phyloP scores from a whole-genome alignment of 306 rosid genomes.

The apple (Malus domestica) region ASM211411v1 NC_041793.1:18942501-18943000 shows the following conservation, averaged over 20 bases:
- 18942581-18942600: conserved; percentile 86
- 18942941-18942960: not conserved
- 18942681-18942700: no score
- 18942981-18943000: not conserved
- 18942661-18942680: no score
- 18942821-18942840: conserved; percentile 63
- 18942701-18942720: no score
- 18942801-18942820: conserved; percentile 54
- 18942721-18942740: no score
- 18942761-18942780: no score
- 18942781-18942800: conserved; percentile 15
- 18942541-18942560: conserved; percentile 42
- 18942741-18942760: no score
- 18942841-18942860: conserved; percentile 65
- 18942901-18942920: conserved; percentile 3
- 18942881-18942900: not conserved
- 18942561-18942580: conserved; percentile 90
- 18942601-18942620: conserved; percentile 29
- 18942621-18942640: no score
- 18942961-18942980: no score
- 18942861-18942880: conserved; percentile 16
- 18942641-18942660: no score
- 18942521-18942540: not conserved
- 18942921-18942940: not conserved
- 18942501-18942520: not conserved